These are phyloP conservation scores for Triticum urartu DNA, from an alignment of 176 grass and related monocot genomes.

Conservation along the genomic window DNA sequence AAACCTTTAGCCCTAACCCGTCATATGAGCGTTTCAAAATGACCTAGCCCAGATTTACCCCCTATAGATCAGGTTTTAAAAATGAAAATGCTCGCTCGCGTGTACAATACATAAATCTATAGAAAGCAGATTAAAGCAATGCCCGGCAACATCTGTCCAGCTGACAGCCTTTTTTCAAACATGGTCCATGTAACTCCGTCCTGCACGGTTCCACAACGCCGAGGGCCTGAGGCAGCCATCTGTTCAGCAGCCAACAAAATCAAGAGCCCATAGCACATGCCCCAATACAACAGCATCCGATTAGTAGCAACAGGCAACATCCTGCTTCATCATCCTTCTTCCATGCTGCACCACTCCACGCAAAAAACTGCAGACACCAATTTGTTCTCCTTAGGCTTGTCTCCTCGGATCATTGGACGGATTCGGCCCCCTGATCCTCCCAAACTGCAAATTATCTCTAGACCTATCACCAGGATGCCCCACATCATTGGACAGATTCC, in stretches of 20 bases:
- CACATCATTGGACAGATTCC: constrained; percentile 57
- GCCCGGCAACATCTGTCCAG: constrained; percentile 19
- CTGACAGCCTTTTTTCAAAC: constrained; percentile 24
- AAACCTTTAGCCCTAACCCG: too few relatives aligned
- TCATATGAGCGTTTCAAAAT: too few relatives aligned
- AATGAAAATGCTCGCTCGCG: neutral
- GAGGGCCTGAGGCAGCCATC: neutral
- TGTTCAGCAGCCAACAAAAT: neutral
- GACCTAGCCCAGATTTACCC: neutral
- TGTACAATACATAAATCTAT: neutral
- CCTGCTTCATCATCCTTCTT: neutral
- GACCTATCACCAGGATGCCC: constrained; percentile 43
- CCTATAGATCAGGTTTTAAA: neutral
- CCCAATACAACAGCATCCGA: constrained; percentile 8
- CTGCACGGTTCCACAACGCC: constrained; percentile 2
- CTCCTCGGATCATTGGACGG: constrained; percentile 60
- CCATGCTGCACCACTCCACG: constrained; percentile 7
- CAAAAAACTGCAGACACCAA: constrained; percentile 9
- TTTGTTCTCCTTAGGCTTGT: constrained; percentile 42
- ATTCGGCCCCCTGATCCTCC: constrained; percentile 53
- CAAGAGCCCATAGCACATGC: constrained; percentile 22
- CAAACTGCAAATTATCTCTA: constrained; percentile 53
- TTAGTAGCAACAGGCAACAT: neutral
- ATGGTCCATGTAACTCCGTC: neutral
- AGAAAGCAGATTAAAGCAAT: constrained; percentile 25